Base-by-base conservation (phyloP, 139 green algal genomes). In the Chlamydomonas urium region DNA sequence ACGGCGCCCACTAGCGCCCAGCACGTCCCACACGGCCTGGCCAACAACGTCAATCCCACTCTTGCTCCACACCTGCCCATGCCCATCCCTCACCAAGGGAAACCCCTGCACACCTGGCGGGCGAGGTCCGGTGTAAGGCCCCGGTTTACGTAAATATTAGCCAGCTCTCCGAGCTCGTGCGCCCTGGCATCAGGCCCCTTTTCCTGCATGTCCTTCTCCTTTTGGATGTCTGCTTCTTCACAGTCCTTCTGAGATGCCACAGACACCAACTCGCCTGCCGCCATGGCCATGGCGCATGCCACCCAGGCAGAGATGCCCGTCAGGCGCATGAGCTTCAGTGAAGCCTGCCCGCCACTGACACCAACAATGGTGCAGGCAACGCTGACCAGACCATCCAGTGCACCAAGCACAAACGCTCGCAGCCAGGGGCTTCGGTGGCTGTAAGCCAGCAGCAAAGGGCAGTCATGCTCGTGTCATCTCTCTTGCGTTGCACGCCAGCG, bases 221-320 rank as follows among this genome's bases (percentile, higher is more conserved):
- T 90, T 59, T 92, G 79, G 62, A 96, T 89, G 77, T 96, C 91
- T 24, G 88, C 89, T 65, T 81, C 72, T 68, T 93, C 86, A 1
- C 75, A 82, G 56, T 90, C 85, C 2, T 77, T 67, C 76, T 88
- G 86, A 14, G 53, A 35, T 23, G 63, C 47, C 2, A 91, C 83
- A 19, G 50, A 81, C 19, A 90, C 83, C 71, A 58, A 75, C 70
- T 70, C 63, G 8, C 34, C 63, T 14, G 38, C 63, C 6, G 63
- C 63, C 63, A 71, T 71, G 23, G 63, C 37, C 37, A 71, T 56
- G 6, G 63, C 24, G 29, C 63, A 56, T 37, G 63, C 63, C 17
- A 71, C 26, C 63, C 63, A 71, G 4, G 60, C 60, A 42, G 21
- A 37, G n/a, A 67, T 67, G 29, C 60, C 60, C 19, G 60, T 31